These are phyloP conservation scores for Tetratostichococcus sp. DNA, from an alignment of 139 green algal species.

Conservation along the genomic window DNA sequence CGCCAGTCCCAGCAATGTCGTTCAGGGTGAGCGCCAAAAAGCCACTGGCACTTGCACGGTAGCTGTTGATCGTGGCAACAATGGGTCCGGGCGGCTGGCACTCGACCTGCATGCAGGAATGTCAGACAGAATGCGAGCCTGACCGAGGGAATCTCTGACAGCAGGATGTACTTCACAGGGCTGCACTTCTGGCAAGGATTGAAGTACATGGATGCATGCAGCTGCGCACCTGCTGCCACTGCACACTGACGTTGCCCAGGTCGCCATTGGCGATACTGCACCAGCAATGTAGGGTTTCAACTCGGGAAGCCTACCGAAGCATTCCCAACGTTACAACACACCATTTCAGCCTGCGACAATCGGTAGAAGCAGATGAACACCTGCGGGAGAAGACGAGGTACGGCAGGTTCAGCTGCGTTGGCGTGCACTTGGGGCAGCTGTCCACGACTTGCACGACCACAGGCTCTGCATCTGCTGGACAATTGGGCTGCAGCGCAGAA, in stretches of 20 bases:
- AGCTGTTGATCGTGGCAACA: background rate
- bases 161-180: too few relatives aligned
- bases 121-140: too few relatives aligned
- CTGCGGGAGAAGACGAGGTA: background rate
- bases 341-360: too few relatives aligned
- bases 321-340: too few relatives aligned
- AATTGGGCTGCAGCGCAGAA: background rate
- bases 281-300: too few relatives aligned
- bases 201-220: too few relatives aligned
- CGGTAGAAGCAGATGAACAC: too few relatives aligned
- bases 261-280: background rate
- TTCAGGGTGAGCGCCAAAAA: background rate
- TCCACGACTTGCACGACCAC: background rate
- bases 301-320: too few relatives aligned
- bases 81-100: background rate
- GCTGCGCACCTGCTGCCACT: background rate
- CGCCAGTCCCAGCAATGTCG: background rate
- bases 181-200: too few relatives aligned
- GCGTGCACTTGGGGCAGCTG: background rate
- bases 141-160: too few relatives aligned
- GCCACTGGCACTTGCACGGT: background rate
- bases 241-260: background rate
- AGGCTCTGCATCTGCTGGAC: background rate
- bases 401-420: background rate
- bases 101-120: background rate